Conservation (phyloP, 495 filamentous ascomycete genomes). For the Coniosporium apollinis region DNA sequence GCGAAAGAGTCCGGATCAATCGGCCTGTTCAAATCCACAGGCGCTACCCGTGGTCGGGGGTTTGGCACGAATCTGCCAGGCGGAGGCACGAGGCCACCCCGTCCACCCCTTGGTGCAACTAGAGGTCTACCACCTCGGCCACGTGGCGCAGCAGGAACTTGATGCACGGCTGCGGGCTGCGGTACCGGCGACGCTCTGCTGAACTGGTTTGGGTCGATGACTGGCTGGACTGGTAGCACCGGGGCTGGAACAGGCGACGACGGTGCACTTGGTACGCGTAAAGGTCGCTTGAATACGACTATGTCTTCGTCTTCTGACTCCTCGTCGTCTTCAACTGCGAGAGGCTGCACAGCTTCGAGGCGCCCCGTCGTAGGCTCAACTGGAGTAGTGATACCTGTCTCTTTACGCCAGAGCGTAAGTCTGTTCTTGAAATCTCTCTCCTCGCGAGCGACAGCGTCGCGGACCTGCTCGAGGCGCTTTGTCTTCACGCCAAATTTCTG, state of each 20-base stretch:
- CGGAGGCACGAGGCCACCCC: too few species aligned
- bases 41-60: too few species aligned
- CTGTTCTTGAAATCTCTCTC: conserved; percentile 42
- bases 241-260: not conserved
- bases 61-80: too few species aligned
- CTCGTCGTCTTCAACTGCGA: conserved; percentile 31
- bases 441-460: conserved; percentile 40
- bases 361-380: not conserved
- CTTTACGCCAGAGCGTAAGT: conserved; percentile 27
- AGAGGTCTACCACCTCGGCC: conserved; percentile 7
- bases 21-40: too few species aligned
- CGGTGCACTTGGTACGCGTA: conserved; percentile 10
- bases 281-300: conserved; percentile 28
- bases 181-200: conserved; percentile 9
- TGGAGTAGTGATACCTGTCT: conserved; percentile 7
- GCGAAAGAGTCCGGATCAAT: conserved; percentile 41
- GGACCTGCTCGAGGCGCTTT: conserved; percentile 43
- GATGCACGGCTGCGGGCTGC: conserved; percentile 6
- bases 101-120: conserved; percentile 1
- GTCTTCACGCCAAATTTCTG: conserved; percentile 41
- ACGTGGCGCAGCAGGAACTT: conserved; percentile 7
- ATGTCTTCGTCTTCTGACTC: conserved; percentile 38
- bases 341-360: not conserved
- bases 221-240: conserved; percentile 6
- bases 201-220: conserved; percentile 25